phyloP scores from a whole-genome alignment of 441 rosid species.

The Geranium incanum region DNA sequence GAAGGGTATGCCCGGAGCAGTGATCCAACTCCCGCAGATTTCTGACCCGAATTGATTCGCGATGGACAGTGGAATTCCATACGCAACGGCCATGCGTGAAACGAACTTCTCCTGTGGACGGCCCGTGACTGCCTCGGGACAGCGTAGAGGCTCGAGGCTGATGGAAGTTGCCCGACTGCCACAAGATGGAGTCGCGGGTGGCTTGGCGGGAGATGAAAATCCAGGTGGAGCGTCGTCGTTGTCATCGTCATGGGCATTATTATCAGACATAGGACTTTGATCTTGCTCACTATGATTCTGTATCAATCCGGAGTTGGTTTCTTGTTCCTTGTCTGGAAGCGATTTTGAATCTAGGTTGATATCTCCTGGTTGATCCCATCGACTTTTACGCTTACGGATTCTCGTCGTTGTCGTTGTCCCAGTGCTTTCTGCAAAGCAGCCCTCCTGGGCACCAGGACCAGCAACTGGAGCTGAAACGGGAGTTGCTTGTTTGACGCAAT shows the following conservation, averaged over 20 bases:
- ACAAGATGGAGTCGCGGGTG: constrained; percentile 13
- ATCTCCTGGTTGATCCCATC: constrained; percentile 88
- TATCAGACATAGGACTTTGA: constrained; percentile 22
- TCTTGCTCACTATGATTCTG: constrained; percentile 23
- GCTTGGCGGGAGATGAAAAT: constrained; percentile 40
- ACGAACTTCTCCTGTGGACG: constrained; percentile 54
- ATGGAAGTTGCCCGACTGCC: neutral
- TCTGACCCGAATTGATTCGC: constrained; percentile 56
- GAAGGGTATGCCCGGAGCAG: constrained; percentile 87
- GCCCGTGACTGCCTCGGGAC: constrained; percentile 30
- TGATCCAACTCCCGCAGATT: constrained; percentile 43
- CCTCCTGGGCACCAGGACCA: constrained; percentile 34
- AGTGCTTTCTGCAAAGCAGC: constrained; percentile 31
- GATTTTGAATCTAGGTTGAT: constrained; percentile 29
- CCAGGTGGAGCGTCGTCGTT: constrained; percentile 77
- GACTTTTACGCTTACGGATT: constrained; percentile 83
- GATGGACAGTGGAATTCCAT: constrained; percentile 69
- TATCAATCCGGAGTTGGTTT: constrained; percentile 18
- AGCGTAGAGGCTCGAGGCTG: neutral
- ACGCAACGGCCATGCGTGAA: constrained; percentile 62
- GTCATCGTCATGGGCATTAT: constrained; percentile 26
- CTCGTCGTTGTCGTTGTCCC: constrained; percentile 37
- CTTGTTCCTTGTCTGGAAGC: constrained; percentile 29
- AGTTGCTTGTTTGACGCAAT: constrained; percentile 29
- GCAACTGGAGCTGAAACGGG: constrained; percentile 28